phyloP scores from a whole-genome alignment of 2,329 filamentous ascomycete species.

The Fusarium sublunatum region DNA sequence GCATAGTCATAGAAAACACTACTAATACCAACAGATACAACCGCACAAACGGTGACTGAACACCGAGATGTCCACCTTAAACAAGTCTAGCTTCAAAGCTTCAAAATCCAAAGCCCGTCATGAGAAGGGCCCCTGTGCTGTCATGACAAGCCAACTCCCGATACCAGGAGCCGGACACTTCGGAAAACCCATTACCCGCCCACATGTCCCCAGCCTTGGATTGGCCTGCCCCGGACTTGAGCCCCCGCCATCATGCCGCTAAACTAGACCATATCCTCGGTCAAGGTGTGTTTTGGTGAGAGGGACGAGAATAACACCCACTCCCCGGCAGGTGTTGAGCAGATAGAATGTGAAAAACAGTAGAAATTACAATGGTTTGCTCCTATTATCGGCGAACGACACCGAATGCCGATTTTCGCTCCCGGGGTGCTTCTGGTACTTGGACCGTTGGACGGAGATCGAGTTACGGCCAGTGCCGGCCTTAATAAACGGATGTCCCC shows the following conservation, averaged over 20 bases:
- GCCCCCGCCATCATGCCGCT: slow-evolving; percentile 31
- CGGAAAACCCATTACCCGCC: slow-evolving; percentile 47
- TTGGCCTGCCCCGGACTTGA: slow-evolving; percentile 36
- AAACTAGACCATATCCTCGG: slow-evolving; percentile 32
- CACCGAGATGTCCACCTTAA: slow-evolving; percentile 23
- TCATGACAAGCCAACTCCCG: slow-evolving; percentile 43
- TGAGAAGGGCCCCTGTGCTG: slow-evolving; percentile 19
- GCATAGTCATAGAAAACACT: slow-evolving; percentile 29
- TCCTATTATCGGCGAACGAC: slow-evolving; percentile 4
- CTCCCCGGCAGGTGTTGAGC: too few species aligned
- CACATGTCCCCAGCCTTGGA: too few species aligned
- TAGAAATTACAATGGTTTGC: background rate
- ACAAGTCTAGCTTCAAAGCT: slow-evolving; percentile 11
- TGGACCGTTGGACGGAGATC: slow-evolving; percentile 22
- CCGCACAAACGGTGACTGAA: slow-evolving; percentile 32
- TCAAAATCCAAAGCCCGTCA: slow-evolving; percentile 11
- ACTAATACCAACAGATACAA: slow-evolving; percentile 29
- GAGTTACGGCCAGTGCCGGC: slow-evolving; percentile 36
- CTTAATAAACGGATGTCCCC: slow-evolving; percentile 42
- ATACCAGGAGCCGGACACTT: slow-evolving; percentile 41
- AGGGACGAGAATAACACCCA: too few species aligned
- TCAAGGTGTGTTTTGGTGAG: slow-evolving; percentile 8
- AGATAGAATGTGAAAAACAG: background rate
- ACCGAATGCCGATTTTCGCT: slow-evolving; percentile 44
- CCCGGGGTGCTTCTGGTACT: too few species aligned